Evolutionary conservation across 2,329 filamentous ascomycete species (phyloP).

Genomic region (Sclerotinia minor): DNA sequence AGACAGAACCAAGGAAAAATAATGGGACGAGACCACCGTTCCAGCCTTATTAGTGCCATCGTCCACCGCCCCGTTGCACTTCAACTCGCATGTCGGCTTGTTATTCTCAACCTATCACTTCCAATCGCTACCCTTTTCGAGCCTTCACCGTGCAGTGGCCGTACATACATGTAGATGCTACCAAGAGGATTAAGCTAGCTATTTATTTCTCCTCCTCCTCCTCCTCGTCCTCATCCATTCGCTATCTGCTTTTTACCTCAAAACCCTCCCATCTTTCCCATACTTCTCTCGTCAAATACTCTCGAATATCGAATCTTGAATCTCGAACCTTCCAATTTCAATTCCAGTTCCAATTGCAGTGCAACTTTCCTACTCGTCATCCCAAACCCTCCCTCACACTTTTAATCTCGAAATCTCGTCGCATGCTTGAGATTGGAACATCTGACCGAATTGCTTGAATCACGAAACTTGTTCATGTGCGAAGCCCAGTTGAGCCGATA

Average conservation of each 20-base stretch:
- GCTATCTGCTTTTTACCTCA: background rate
- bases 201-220: background rate
- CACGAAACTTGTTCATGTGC: conserved; percentile 19
- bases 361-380: background rate
- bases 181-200: background rate
- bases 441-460: conserved; percentile 4
- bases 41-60: background rate
- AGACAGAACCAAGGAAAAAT: background rate
- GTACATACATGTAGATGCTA: background rate
- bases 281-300: too few species aligned
- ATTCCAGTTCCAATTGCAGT: background rate
- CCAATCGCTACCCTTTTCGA: too few species aligned
- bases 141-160: background rate
- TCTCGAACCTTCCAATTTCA: too few species aligned
- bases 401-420: background rate
- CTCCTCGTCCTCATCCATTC: background rate
- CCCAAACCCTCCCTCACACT: background rate
- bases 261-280: background rate
- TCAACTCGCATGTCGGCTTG: background rate
- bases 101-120: background rate
- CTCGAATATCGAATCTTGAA: background rate
- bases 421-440: background rate
- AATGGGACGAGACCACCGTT: background rate
- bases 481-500: conserved; percentile 8
- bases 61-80: background rate